A percentile compares a stretch with the other conserved stretches of the same genome.
phyloP scores from a whole-genome alignment of 805 yeast species.

The Metschnikowia kofuensis region DNA sequence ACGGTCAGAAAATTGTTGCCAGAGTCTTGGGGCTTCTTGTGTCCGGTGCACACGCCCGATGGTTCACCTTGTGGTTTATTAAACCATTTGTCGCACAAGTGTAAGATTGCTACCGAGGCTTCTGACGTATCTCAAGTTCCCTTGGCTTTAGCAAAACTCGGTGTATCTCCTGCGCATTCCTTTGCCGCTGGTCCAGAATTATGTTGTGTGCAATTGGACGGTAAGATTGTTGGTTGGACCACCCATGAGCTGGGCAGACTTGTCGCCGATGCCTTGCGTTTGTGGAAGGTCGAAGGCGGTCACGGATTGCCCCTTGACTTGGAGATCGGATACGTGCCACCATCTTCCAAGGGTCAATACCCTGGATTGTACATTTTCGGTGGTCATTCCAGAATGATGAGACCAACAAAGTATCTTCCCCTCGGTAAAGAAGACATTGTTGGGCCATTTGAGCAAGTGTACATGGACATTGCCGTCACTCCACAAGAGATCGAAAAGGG shows the following conservation, averaged over 20 bases:
- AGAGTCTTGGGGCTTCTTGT: constrained; percentile 98
- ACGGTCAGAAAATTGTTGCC: constrained; percentile 95
- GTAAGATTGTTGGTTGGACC: constrained; percentile 90
- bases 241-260: constrained; percentile 82
- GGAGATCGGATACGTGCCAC: constrained; percentile 95
- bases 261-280: constrained; percentile 86
- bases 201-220: constrained; percentile 92
- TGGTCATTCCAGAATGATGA: constrained; percentile 90
- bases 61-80: constrained; percentile 98
- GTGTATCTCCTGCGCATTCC: constrained; percentile 77
- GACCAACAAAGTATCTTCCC: constrained; percentile 92
- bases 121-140: constrained; percentile 76
- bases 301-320: constrained; percentile 79
- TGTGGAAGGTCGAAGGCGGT: constrained; percentile 83
- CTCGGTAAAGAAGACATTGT: constrained; percentile 78
- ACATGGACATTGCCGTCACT: constrained; percentile 92
- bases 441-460: constrained; percentile 98
- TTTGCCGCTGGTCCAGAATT: constrained; percentile 84
- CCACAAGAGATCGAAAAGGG: constrained; percentile 84
- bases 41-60: constrained; percentile 99
- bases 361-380: constrained; percentile 93
- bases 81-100: constrained; percentile 94
- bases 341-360: constrained; percentile 93
- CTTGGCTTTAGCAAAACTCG: constrained; percentile 60
- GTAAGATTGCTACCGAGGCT: constrained; percentile 76